These are phyloP conservation scores for Berkeleyomyces basicola DNA, from an alignment of 2,329 filamentous ascomycete species.

Conservation along the genomic window DNA sequence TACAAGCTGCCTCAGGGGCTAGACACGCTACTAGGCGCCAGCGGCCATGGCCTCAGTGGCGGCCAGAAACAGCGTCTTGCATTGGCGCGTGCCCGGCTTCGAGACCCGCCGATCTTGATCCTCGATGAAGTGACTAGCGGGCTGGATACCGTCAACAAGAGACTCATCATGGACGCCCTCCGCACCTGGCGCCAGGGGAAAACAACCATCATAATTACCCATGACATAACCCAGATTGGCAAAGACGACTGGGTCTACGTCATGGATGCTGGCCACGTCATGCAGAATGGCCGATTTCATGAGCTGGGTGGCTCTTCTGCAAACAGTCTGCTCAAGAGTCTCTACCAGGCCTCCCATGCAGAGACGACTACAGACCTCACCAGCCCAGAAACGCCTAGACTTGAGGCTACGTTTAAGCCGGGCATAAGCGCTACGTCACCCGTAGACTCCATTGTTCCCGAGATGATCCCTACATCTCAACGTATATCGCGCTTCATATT, in stretches of 20 bases:
- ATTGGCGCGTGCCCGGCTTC: constrained; percentile 59
- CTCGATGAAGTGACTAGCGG: constrained; percentile 51
- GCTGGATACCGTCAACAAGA: constrained; percentile 35
- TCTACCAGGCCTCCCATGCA: background rate
- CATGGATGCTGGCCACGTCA: constrained; percentile 50
- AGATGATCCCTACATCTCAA: background rate
- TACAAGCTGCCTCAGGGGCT: constrained; percentile 49
- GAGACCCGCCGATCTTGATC: constrained; percentile 65
- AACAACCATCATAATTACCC: constrained; percentile 87
- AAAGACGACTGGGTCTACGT: constrained; percentile 65
- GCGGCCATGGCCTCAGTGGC: constrained; percentile 59
- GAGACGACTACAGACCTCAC: background rate
- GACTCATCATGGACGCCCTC: constrained; percentile 56
- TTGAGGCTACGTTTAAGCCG: background rate
- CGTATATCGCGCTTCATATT: background rate
- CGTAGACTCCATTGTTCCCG: background rate
- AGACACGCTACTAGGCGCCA: constrained; percentile 50
- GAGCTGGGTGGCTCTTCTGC: background rate
- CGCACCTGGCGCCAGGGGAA: constrained; percentile 60
- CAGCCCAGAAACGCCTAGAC: background rate
- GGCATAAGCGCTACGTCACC: background rate
- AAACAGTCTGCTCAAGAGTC: background rate
- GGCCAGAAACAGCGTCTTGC: constrained; percentile 73
- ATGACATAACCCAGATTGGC: constrained; percentile 64
- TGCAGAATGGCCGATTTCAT: constrained; percentile 27